Evolutionary conservation across 148 eudicot genomes (phyloP).

Genomic region (Vaccinium corymbosum): DNA sequence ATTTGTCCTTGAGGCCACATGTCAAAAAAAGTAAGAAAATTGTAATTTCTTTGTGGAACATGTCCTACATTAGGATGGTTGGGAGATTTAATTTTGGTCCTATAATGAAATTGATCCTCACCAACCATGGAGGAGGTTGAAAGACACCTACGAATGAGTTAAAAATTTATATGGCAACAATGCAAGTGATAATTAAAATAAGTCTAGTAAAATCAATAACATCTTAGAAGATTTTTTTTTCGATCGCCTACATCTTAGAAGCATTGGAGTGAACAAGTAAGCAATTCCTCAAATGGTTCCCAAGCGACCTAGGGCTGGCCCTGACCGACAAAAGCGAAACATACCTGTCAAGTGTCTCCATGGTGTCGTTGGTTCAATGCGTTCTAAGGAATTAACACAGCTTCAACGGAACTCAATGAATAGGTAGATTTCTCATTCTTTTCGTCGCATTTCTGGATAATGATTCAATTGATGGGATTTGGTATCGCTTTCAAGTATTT

Average conservation of each 20-base stretch:
- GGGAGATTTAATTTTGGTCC: neutral
- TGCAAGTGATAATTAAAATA: too few species aligned
- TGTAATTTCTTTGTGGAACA: neutral
- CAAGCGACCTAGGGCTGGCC: too few species aligned
- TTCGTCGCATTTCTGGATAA: neutral
- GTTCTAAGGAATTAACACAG: neutral
- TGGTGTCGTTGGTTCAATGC: neutral
- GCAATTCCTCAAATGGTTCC: neutral
- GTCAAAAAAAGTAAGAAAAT: neutral
- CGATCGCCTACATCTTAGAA: too few species aligned
- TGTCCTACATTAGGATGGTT: neutral
- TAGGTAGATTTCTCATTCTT: neutral
- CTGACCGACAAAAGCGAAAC: neutral
- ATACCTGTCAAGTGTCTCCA: neutral
- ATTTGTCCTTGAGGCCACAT: too few species aligned
- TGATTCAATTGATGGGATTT: neutral
- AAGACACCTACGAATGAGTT: too few species aligned
- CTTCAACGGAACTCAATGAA: too few species aligned
- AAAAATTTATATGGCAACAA: too few species aligned
- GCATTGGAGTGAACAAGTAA: neutral
- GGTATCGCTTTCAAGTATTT: neutral
- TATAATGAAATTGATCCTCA: neutral
- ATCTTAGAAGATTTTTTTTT: neutral
- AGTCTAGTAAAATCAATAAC: neutral
- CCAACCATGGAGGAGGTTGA: neutral